Evolutionary conservation across 2,329 filamentous ascomycete species (phyloP).

Genomic region (Botryosphaeria agaves): DNA sequence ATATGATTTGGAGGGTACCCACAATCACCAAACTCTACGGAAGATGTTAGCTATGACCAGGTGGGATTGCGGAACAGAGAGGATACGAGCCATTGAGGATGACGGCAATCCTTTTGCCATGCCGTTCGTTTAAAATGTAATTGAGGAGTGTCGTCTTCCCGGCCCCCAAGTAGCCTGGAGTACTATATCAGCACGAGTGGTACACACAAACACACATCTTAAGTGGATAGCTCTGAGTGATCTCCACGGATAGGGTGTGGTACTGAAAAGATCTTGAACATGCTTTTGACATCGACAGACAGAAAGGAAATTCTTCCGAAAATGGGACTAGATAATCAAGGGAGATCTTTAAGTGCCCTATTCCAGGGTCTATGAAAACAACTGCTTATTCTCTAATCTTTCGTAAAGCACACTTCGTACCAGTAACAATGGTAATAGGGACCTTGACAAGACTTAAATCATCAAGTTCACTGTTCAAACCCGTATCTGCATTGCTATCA

Average conservation of each 20-base stretch:
- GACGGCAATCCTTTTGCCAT: slow-evolving; percentile 95
- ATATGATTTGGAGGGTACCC: slow-evolving; percentile 1
- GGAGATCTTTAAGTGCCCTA: not conserved
- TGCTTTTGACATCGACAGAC: not conserved
- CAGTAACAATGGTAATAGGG: slow-evolving; percentile 73
- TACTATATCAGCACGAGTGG: slow-evolving; percentile 2
- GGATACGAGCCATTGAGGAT: slow-evolving; percentile 64
- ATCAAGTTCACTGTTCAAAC: slow-evolving; percentile 22
- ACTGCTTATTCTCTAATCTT: not conserved
- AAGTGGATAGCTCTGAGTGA: not conserved
- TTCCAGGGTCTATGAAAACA: not conserved
- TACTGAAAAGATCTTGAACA: not conserved
- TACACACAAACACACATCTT: slow-evolving; percentile 1
- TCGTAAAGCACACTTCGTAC: slow-evolving; percentile 20
- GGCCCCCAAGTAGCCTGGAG: slow-evolving; percentile 72
- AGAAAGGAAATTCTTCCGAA: not conserved
- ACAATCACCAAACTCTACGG: slow-evolving; percentile 19
- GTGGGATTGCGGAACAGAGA: not conserved
- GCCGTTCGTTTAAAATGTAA: slow-evolving; percentile 84
- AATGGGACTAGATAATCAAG: not conserved
- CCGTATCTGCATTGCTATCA: slow-evolving; percentile 8
- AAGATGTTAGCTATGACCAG: slow-evolving; percentile 3
- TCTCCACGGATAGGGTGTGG: not conserved
- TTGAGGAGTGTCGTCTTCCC: slow-evolving; percentile 93
- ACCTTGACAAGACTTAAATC: slow-evolving; percentile 45